Percentiles rank a stretch among this genome's conserved stretches.
Evolutionary conservation across 495 filamentous ascomycete genomes (phyloP).

Genomic region (Usnea hakonensis): DNA sequence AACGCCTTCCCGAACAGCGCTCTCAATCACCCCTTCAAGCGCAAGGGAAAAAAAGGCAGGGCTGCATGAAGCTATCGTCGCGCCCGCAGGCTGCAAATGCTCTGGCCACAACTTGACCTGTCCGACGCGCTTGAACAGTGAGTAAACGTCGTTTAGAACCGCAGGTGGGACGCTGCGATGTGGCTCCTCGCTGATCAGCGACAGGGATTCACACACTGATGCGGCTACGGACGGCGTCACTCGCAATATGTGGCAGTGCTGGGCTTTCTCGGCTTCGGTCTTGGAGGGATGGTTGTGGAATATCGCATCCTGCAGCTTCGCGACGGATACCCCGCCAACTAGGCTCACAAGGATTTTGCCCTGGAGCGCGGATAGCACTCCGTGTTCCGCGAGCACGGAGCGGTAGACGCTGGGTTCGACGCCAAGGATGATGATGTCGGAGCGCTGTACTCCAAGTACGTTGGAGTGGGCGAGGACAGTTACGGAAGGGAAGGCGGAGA

Average conservation of each 20-base stretch:
- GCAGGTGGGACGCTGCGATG: neutral
- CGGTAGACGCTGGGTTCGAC: constrained; percentile 18
- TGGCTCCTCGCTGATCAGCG: constrained; percentile 13
- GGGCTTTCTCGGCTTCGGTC: neutral
- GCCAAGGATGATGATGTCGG: constrained; percentile 18
- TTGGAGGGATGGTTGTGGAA: constrained; percentile 8
- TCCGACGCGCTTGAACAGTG: constrained; percentile 32
- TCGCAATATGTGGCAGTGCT: constrained; percentile 11
- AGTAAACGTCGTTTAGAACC: constrained; percentile 2
- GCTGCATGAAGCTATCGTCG: constrained; percentile 15
- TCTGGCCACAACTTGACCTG: constrained; percentile 14
- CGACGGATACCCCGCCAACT: constrained; percentile 18
- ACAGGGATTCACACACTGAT: constrained; percentile 18
- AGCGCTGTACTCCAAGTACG: constrained; percentile 17
- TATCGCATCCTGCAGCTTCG: constrained; percentile 10
- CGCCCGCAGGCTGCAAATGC: constrained; percentile 12
- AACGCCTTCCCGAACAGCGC: constrained; percentile 21
- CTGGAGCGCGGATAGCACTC: constrained; percentile 19
- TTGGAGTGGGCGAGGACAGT: constrained; percentile 16
- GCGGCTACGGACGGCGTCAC: constrained; percentile 30
- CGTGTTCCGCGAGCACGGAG: constrained; percentile 17
- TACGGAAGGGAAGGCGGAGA: neutral
- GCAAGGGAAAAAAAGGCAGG: constrained; percentile 19
- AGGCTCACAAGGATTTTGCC: constrained; percentile 22
- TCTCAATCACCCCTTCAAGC: constrained; percentile 22